A percentile compares a stretch with the other conserved stretches of the same genome.
phyloP scores from a whole-genome alignment of 306 rosid species.

The Medicago lupulina region DNA sequence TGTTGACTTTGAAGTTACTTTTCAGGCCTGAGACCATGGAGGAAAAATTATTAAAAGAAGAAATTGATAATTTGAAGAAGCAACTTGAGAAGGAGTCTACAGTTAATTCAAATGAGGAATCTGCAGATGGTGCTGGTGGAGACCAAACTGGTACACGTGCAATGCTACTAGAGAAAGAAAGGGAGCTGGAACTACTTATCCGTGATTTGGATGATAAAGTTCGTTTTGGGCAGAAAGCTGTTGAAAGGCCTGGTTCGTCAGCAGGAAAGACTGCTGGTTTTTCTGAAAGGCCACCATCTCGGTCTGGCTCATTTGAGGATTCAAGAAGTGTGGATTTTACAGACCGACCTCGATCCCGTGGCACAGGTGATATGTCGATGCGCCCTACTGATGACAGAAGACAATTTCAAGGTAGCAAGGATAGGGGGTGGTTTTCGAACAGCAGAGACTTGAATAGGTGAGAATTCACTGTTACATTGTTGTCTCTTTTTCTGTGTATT shows the following conservation, averaged over 20 bases:
- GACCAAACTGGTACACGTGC: slow-evolving; percentile 46
- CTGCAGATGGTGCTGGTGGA: slow-evolving; percentile 55
- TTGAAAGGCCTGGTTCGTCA: slow-evolving; percentile 88
- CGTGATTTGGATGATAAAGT: slow-evolving; percentile 86
- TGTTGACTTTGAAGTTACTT: slow-evolving; percentile 44
- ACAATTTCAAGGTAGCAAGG: slow-evolving; percentile 72
- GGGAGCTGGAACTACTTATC: slow-evolving; percentile 68
- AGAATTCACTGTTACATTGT: slow-evolving; percentile 38
- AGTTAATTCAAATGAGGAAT: slow-evolving; percentile 51
- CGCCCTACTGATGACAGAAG: slow-evolving; percentile 81
- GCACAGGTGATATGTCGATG: slow-evolving; percentile 73
- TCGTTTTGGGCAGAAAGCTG: slow-evolving; percentile 89
- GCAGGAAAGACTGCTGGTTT: slow-evolving; percentile 62
- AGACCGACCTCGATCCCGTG: slow-evolving; percentile 85
- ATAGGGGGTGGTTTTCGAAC: slow-evolving; percentile 77
- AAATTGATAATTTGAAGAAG: slow-evolving; percentile 72
- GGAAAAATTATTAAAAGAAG: slow-evolving; percentile 81
- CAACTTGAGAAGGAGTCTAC: slow-evolving; percentile 63
- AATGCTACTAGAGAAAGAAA: slow-evolving; percentile 60
- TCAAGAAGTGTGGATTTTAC: slow-evolving; percentile 64
- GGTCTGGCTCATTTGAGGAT: slow-evolving; percentile 79
- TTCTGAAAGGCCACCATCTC: slow-evolving; percentile 77
- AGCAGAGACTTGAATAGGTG: slow-evolving; percentile 79
- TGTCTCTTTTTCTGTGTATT: slow-evolving; percentile 5
- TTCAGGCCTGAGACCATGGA: slow-evolving; percentile 83